These are phyloP conservation scores for Huiozyma sinensis DNA, from an alignment of 805 yeast species.

Conservation along the genomic window DNA sequence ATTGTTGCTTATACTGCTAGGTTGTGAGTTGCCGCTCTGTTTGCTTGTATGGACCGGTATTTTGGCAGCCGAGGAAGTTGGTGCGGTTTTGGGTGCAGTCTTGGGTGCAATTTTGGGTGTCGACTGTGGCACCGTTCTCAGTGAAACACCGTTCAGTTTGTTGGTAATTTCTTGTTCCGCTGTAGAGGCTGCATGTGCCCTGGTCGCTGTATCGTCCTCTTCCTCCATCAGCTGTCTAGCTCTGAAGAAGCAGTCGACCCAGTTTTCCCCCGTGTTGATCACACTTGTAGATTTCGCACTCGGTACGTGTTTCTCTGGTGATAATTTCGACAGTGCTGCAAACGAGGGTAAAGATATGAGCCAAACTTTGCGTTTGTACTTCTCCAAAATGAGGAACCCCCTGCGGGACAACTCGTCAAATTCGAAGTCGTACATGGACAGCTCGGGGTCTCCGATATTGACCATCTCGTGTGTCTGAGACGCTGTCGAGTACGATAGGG, in stretches of 20 bases:
- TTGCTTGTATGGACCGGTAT: too few species aligned
- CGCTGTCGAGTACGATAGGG: constrained; percentile 5
- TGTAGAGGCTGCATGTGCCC: too few species aligned
- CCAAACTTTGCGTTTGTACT: constrained; percentile 45
- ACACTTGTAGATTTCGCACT: constrained; percentile 13
- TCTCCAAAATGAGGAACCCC: constrained; percentile 58
- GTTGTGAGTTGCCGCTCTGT: too few species aligned
- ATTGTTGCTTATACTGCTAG: too few species aligned
- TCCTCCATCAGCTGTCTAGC: constrained; percentile 47
- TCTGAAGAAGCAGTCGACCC: constrained; percentile 62
- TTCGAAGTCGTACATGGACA: constrained; percentile 74
- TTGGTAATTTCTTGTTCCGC: constrained; percentile 1
- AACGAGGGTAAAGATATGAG: constrained; percentile 35
- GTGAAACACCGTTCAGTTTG: constrained; percentile 2
- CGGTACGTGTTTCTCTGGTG: not conserved
- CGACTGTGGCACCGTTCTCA: constrained; percentile 1
- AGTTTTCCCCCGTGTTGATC: constrained; percentile 40
- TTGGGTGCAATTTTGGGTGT: not conserved
- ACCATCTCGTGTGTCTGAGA: constrained; percentile 9
- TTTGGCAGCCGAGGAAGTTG: too few species aligned
- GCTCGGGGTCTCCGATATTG: constrained; percentile 33
- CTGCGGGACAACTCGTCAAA: constrained; percentile 47
- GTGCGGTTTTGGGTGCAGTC: too few species aligned
- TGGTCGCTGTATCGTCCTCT: constrained; percentile 1
- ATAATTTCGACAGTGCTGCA: constrained; percentile 13